Percentiles rank a stretch among this genome's conserved stretches.
phyloP scores from a whole-genome alignment of 306 rosid genomes.

The Prunus mongolica region DNA sequence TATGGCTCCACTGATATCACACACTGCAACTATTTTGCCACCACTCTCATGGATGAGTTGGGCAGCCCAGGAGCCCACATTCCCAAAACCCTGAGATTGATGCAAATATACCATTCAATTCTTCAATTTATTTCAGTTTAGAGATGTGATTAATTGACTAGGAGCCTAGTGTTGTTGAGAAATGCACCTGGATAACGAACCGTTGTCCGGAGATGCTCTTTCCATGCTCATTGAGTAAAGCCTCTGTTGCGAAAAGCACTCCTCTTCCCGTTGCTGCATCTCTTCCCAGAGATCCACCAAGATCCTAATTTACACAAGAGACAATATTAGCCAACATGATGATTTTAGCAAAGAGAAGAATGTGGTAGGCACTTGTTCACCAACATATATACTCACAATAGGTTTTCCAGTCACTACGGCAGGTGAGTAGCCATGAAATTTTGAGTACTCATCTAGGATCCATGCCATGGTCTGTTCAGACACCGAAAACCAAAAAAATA shows the following conservation, averaged over 20 bases:
- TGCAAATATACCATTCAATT: background rate
- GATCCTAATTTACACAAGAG: slow-evolving; percentile 46
- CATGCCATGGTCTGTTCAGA: slow-evolving; percentile 94
- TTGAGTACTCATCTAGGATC: slow-evolving; percentile 93
- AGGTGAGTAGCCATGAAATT: slow-evolving; percentile 92
- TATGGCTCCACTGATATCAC: slow-evolving; percentile 85
- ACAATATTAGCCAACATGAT: background rate
- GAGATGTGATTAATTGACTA: background rate
- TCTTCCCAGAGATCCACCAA: slow-evolving; percentile 91
- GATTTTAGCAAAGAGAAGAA: background rate
- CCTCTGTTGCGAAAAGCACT: slow-evolving; percentile 84
- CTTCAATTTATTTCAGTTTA: too few relatives aligned
- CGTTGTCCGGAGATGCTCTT: slow-evolving; percentile 73
- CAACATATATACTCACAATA: slow-evolving; percentile 40
- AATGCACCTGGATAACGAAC: slow-evolving; percentile 72
- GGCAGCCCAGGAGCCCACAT: slow-evolving; percentile 97
- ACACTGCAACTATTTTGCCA: slow-evolving; percentile 83
- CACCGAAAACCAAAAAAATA: background rate
- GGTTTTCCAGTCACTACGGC: slow-evolving; percentile 97
- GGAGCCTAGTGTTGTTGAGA: background rate
- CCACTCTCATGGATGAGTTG: slow-evolving; percentile 67
- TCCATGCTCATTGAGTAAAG: slow-evolving; percentile 79
- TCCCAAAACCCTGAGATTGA: slow-evolving; percentile 74
- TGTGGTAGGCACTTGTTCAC: too few relatives aligned
- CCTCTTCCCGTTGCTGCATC: slow-evolving; percentile 97